phyloP scores from a whole-genome alignment of 345 rosid species.

The Syzygium oleosum region DNA sequence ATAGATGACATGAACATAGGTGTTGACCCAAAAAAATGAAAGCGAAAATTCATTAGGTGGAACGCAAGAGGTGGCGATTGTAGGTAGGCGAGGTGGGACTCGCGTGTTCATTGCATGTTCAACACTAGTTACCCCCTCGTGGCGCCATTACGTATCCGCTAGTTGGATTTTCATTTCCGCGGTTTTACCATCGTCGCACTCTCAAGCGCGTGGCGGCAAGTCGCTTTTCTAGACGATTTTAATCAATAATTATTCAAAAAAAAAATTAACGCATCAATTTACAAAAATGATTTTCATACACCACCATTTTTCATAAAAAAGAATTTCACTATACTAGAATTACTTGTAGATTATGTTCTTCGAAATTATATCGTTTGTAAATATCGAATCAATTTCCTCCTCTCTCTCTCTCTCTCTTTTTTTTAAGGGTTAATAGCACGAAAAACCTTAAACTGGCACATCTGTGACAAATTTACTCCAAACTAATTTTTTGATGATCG shows the following conservation, averaged over 20 bases:
- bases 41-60: background rate
- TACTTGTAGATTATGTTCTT: background rate
- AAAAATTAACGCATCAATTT: background rate
- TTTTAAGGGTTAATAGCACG: too few species aligned
- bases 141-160: background rate
- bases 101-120: background rate
- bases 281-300: background rate
- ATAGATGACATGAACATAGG: background rate
- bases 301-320: background rate
- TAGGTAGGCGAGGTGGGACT: background rate
- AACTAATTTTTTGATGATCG: too few species aligned
- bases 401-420: too few species aligned
- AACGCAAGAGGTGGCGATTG: background rate
- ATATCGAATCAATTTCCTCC: too few species aligned
- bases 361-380: background rate
- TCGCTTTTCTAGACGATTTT: background rate
- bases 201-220: background rate
- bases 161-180: background rate
- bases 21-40: background rate
- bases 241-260: background rate
- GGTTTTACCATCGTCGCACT: background rate
- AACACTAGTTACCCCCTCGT: background rate
- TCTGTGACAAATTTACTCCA: too few species aligned
- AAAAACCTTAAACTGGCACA: too few species aligned
- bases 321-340: background rate